Conservation (phyloP, 2,329 filamentous ascomycete species). For the Chalaropsis ovoidea region DNA sequence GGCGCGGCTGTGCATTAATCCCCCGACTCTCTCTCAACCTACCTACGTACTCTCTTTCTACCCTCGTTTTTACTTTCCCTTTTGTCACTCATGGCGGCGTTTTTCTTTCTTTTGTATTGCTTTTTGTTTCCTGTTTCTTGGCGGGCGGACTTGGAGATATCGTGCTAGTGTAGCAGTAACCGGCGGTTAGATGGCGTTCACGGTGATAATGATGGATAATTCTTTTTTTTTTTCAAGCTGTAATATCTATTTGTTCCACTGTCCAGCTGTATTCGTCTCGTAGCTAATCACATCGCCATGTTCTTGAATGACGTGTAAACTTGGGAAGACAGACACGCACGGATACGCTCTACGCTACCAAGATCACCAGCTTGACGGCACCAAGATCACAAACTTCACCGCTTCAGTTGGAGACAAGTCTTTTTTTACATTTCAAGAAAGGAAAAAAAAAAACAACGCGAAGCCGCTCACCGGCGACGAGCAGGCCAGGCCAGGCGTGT, state of each 20-base stretch:
- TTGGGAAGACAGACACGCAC: no score
- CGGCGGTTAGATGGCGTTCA: not conserved
- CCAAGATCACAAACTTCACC: no score
- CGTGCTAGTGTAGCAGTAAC: not conserved
- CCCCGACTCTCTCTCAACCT: not conserved
- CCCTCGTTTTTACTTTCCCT: not conserved
- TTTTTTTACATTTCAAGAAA: no score
- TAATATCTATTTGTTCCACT: not conserved
- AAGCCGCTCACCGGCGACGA: no score
- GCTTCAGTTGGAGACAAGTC: no score
- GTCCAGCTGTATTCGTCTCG: no score
- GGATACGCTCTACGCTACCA: no score
- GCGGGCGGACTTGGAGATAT: slow-evolving; percentile 15
- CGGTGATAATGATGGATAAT: slow-evolving; percentile 6
- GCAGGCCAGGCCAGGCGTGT: no score
- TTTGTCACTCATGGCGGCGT: not conserved
- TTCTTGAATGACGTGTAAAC: no score
- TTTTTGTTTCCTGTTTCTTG: not conserved
- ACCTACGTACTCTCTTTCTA: not conserved
- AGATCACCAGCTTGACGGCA: no score
- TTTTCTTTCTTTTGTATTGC: not conserved
- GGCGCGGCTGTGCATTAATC: not conserved
- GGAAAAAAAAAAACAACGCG: no score
- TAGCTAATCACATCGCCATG: no score
- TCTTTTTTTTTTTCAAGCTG: slow-evolving; percentile 7